Base-by-base conservation (phyloP, 164 flowering plant species). In the grape (Vitis vinifera) region DNA sequence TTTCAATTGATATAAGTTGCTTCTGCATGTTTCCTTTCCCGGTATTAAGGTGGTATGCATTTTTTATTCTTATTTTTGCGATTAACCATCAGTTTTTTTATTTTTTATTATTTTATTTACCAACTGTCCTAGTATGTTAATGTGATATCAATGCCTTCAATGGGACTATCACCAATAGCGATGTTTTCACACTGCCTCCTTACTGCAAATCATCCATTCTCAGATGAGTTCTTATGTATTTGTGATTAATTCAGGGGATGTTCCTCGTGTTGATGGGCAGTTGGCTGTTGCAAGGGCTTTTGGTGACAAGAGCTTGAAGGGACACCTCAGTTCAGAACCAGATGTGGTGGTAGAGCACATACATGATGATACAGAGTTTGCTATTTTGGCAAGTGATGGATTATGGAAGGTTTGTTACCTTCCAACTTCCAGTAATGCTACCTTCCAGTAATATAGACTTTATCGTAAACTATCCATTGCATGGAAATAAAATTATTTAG, bases 381-480 rank as follows among this genome's bases (percentile, higher is more conserved):
- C 86, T 56, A 87, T 96, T 59, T 79, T 93, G 72, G 99, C 98
- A 49, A 96, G 99, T 76, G 98, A 96, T 73, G 99, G 99, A 9
- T 63, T 96, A 37, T 96, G 99, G 99, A 90, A 90, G 94, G 99
- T 93, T n/a, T 10, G 80, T 73, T 23, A 53, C 47, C 9, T 49
- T 30, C 55, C 49, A 3, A 62, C n/a, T 53, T 53, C 44, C 5
- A n/a, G 56, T 53, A 53, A 53, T 13, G n/a, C 56, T 53, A 53
- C 17, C 14, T 14, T 14, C 56, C n/a, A 37, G 7, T 37, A 37
- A 37, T 37, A 37, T 37, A 37, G 44, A 37, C 44, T 37, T 37
- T 37, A 37, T 37, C 7, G 6, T 3, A 6, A 37, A 37, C 44
- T 23, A 37, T 37, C 7, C 44, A 37, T 37, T 37, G 4, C 44